phyloP scores from a whole-genome alignment of 176 grass and related monocot genomes.

The Bromus sterilis region DNA sequence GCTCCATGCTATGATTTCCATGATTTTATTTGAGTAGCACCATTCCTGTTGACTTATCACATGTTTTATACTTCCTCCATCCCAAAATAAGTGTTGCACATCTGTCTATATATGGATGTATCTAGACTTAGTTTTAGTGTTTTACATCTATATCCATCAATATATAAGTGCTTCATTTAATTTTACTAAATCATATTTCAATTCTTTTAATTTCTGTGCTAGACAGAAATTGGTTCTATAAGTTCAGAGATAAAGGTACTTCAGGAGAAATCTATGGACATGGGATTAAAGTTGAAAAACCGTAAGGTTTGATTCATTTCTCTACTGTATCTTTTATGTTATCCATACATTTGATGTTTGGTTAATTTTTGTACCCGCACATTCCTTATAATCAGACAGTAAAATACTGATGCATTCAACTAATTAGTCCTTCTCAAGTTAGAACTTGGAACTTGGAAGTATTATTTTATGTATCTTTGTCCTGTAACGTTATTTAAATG shows the following conservation, averaged over 20 bases:
- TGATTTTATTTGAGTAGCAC: not conserved
- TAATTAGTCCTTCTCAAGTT: not conserved
- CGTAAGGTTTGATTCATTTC: slow-evolving; percentile 72
- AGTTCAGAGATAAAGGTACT: slow-evolving; percentile 97
- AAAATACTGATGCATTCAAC: not conserved
- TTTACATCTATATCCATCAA: too few species aligned
- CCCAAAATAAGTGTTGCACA: too few species aligned
- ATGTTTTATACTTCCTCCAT: too few species aligned
- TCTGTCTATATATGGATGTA: too few species aligned
- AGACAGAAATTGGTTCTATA: slow-evolving; percentile 99
- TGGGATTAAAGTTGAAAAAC: slow-evolving; percentile 97
- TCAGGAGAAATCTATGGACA: slow-evolving; percentile 99
- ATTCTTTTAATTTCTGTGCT: slow-evolving; percentile 57
- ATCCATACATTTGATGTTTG: not conserved
- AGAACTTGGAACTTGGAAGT: not conserved
- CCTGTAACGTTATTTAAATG: not conserved
- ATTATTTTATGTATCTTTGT: not conserved
- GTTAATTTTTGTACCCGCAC: not conserved
- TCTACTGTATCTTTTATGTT: slow-evolving; percentile 18
- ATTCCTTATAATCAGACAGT: not conserved
- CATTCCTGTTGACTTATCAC: not conserved
- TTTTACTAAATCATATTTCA: slow-evolving; percentile 27
- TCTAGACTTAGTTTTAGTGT: too few species aligned
- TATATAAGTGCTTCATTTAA: too few species aligned
- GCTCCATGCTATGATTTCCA: not conserved